Evolutionary conservation across 129 eudicot species (phyloP).

Genomic region (Tanacetum coccineum): DNA sequence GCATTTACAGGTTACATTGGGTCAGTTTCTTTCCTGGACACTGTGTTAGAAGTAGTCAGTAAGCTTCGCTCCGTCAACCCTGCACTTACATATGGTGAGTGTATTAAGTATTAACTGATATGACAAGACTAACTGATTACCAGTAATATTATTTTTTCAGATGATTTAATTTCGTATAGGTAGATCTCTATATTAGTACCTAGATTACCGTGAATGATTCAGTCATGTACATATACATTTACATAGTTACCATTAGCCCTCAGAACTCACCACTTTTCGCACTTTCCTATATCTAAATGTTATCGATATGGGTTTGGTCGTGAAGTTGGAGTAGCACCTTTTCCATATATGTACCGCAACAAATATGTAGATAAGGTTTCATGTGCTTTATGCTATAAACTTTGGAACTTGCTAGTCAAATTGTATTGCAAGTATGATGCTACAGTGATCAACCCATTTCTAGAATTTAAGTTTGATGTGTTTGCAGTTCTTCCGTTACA

Average conservation of each 20-base stretch:
- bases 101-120: conserved; percentile 2
- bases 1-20: conserved; percentile 82
- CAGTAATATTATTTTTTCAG: neutral
- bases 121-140: neutral
- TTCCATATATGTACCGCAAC: neutral
- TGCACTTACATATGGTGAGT: conserved; percentile 75
- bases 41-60: conserved; percentile 67
- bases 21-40: conserved; percentile 81
- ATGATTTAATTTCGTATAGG: neutral
- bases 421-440: neutral
- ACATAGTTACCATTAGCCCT: conserved; percentile 6
- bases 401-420: neutral
- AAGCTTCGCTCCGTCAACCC: conserved; percentile 92
- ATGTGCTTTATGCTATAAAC: conserved; percentile 6
- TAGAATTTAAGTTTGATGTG: conserved; percentile 9
- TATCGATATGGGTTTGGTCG: neutral
- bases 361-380: conserved; percentile 1
- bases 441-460: conserved; percentile 11
- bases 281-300: neutral
- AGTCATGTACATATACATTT: neutral
- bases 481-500: neutral
- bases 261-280: neutral
- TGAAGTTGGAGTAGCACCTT: conserved; percentile 8
- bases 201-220: neutral
- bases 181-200: neutral